phyloP scores from a whole-genome alignment of 2,329 filamentous ascomycete species.

The Blastomyces emzantsi region DNA sequence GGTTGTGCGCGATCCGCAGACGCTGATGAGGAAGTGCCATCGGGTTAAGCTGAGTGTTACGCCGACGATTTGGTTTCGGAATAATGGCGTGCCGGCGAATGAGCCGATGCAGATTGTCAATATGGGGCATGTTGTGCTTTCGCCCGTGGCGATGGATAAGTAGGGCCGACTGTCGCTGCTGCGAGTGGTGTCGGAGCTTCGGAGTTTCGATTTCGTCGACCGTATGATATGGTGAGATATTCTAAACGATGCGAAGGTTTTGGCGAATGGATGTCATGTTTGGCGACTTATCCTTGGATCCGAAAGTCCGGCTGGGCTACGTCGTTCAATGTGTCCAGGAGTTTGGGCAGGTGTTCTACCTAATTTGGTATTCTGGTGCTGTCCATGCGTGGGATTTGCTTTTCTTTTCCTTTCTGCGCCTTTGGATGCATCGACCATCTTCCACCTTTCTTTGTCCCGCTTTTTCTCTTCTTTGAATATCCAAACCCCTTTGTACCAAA shows the following conservation, averaged over 20 bases:
- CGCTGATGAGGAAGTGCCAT: slow-evolving; percentile 11
- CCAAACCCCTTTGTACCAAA: neutral
- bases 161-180: neutral
- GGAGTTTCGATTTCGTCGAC: neutral
- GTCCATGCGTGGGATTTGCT: neutral
- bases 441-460: neutral
- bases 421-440: neutral
- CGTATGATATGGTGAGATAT: neutral
- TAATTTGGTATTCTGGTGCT: neutral
- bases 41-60: slow-evolving; percentile 20
- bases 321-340: neutral
- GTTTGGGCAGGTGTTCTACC: too few species aligned
- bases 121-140: slow-evolving; percentile 16
- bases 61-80: slow-evolving; percentile 19
- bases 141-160: neutral
- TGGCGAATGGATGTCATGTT: neutral
- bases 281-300: neutral
- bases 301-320: neutral
- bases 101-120: slow-evolving; percentile 13
- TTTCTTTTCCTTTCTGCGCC: neutral
- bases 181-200: neutral
- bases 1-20: slow-evolving; percentile 9
- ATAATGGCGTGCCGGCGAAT: slow-evolving; percentile 1
- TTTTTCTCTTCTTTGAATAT: neutral
- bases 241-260: neutral